A percentile compares a stretch with the other conserved stretches of the same genome.
These are phyloP conservation scores for Botrytis fabae DNA, from an alignment of 2,329 filamentous ascomycete species.

Conservation along the genomic window DNA sequence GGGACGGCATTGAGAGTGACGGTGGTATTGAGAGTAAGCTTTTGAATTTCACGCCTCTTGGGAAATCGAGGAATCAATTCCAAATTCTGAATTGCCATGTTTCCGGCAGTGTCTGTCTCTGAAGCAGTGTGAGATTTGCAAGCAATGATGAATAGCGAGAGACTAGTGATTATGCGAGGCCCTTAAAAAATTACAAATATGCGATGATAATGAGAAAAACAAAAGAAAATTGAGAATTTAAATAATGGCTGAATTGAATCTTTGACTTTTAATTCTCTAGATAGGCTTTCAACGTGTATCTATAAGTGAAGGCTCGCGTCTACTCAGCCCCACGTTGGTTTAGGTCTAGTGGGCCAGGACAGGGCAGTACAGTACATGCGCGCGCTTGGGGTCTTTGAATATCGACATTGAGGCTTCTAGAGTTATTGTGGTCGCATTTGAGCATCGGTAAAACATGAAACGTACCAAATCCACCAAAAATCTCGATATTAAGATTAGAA, in stretches of 20 bases:
- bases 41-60: background rate
- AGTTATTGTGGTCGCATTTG: background rate
- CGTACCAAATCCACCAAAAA: background rate
- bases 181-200: background rate
- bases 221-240: background rate
- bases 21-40: slow-evolving; percentile 1
- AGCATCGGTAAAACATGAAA: background rate
- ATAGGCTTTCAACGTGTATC: background rate
- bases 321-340: slow-evolving; percentile 7
- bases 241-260: background rate
- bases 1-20: background rate
- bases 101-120: too few species aligned
- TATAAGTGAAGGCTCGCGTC: background rate
- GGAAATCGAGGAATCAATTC: background rate
- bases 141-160: too few species aligned
- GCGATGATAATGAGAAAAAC: background rate
- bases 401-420: background rate
- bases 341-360: background rate
- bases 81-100: background rate
- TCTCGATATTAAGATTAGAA: background rate
- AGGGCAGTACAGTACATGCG: background rate
- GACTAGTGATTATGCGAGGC: too few species aligned
- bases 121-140: too few species aligned
- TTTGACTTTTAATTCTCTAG: background rate
- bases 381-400: background rate